phyloP scores from a whole-genome alignment of 441 rosid species.

The Geranium incanum region DNA sequence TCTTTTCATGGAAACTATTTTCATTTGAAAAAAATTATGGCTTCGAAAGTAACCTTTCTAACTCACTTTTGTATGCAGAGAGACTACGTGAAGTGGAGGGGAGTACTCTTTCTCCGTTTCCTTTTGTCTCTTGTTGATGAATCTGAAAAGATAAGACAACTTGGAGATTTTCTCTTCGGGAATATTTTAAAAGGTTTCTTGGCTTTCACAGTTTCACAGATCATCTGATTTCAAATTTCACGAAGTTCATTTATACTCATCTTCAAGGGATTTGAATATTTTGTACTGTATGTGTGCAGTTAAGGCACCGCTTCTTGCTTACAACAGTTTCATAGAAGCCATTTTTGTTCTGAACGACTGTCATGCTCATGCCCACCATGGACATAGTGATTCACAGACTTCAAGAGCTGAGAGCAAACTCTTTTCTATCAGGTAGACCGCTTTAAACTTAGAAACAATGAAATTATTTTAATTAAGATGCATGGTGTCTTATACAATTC shows the following conservation, averaged over 20 bases:
- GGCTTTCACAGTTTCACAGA: conserved; percentile 4
- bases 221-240: background rate
- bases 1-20: background rate
- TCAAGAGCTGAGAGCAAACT: conserved; percentile 42
- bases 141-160: conserved; percentile 76
- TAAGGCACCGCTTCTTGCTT: conserved; percentile 93
- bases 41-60: background rate
- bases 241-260: background rate
- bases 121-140: conserved; percentile 87
- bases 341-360: conserved; percentile 80
- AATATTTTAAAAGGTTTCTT: conserved; percentile 72
- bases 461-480: background rate
- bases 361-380: conserved; percentile 37
- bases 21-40: background rate
- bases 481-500: background rate
- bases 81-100: conserved; percentile 98
- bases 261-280: conserved; percentile 21
- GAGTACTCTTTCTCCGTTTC: conserved; percentile 78
- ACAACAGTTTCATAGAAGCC: conserved; percentile 95
- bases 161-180: conserved; percentile 82
- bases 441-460: background rate
- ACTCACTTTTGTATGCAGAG: conserved; percentile 41
- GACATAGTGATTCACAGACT: conserved; percentile 49
- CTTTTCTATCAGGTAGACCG: conserved; percentile 41
- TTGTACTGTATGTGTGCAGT: conserved; percentile 36